phyloP scores from a whole-genome alignment of 2,329 filamentous ascomycete species.

The Cladophialophora chaetospira region DNA sequence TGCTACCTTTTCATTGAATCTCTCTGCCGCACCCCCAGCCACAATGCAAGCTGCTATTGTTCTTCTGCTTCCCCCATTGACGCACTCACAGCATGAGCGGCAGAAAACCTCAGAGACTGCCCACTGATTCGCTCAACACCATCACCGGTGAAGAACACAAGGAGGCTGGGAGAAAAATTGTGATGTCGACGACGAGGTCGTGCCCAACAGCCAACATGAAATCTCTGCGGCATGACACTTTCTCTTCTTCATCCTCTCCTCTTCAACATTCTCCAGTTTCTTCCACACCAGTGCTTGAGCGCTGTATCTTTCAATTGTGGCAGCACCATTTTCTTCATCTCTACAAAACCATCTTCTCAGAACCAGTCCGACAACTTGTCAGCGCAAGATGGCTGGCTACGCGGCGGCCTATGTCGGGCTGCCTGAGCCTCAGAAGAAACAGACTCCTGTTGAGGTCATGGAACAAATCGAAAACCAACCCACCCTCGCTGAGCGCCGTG shows the following conservation, averaged over 20 bases:
- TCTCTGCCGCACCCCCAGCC: slow-evolving; percentile 2
- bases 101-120: slow-evolving; percentile 9
- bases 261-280: not conserved
- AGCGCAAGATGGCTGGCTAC: slow-evolving; percentile 4
- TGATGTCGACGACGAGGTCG: not conserved
- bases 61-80: slow-evolving; percentile 11
- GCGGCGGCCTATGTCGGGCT: not conserved
- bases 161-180: slow-evolving; percentile 6
- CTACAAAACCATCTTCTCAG: not conserved
- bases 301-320: not conserved
- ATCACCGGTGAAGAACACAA: not conserved
- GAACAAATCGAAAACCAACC: not conserved
- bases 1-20: not conserved
- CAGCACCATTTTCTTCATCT: not conserved
- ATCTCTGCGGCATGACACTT: slow-evolving; percentile 2
- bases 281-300: not conserved
- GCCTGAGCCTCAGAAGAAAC: slow-evolving; percentile 13
- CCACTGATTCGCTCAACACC: slow-evolving; percentile 6
- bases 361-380: not conserved
- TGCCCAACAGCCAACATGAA: slow-evolving; percentile 1
- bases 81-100: not conserved
- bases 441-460: not conserved
- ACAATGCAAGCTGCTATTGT: slow-evolving; percentile 17
- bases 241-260: not conserved
- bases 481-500: not conserved